Evolutionary conservation across 139 green algal species (phyloP).

Genomic region (Auxenochlorella pyrenoidosa): DNA sequence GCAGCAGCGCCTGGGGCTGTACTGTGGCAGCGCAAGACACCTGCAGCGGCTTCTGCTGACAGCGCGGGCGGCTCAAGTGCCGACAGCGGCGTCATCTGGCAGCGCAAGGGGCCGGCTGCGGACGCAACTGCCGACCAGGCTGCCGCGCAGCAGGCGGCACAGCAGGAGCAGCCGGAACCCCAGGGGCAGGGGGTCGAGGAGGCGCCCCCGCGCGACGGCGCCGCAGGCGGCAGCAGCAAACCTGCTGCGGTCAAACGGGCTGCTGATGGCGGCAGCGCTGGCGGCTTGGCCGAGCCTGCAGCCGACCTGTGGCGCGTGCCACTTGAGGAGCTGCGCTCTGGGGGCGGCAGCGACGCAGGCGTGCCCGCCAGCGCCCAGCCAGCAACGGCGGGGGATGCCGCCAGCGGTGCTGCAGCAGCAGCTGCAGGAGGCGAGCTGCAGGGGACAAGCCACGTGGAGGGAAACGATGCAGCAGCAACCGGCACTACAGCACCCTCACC

Average conservation of each 20-base stretch:
- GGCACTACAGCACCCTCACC: not conserved
- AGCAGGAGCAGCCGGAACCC: not conserved
- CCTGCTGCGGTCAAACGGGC: not conserved
- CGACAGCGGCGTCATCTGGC: slow-evolving; percentile 6
- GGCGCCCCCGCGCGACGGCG: not conserved
- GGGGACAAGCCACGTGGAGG: not conserved
- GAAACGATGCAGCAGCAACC: not conserved
- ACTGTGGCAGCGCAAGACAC: not conserved
- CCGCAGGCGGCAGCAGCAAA: not conserved
- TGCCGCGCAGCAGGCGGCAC: not conserved
- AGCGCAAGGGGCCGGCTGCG: not conserved
- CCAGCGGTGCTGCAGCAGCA: not conserved
- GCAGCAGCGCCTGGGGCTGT: not conserved
- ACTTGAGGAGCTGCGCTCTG: slow-evolving; percentile 8
- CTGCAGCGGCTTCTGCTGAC: not conserved
- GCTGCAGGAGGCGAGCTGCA: not conserved
- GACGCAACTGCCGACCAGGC: not conserved
- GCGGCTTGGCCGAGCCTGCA: not conserved
- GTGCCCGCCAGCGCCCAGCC: too few species aligned
- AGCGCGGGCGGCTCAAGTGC: not conserved
- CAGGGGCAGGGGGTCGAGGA: not conserved
- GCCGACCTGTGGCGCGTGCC: slow-evolving; percentile 23
- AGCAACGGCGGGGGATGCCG: not conserved
- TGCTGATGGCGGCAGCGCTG: not conserved
- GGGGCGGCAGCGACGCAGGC: not conserved